Conservation (phyloP, 177 flowering plant species). For the Vitis hybrid region DNA sequence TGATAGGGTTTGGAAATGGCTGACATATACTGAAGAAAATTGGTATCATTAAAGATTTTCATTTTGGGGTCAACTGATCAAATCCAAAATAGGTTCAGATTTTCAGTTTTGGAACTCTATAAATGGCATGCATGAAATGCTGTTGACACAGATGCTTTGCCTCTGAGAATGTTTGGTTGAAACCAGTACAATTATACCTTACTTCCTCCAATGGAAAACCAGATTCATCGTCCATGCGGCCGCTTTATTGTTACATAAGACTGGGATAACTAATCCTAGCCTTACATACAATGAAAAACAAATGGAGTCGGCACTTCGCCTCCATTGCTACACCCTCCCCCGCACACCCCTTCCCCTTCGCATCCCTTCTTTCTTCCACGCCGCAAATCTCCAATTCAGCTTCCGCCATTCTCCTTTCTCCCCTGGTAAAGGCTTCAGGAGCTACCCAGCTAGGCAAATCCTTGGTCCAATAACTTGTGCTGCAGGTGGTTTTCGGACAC, state of each 20-base stretch:
- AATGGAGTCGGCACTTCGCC: constrained; percentile 9
- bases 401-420: not conserved
- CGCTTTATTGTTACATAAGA: no score
- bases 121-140: no score
- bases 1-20: no score
- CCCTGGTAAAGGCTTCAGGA: not conserved
- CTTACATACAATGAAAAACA: not conserved
- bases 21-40: no score
- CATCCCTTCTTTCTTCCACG: not conserved
- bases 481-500: not conserved
- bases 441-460: not conserved
- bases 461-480: not conserved
- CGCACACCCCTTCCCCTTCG: no score
- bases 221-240: no score
- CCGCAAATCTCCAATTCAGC: not conserved
- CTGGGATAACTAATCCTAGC: no score
- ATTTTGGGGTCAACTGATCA: no score
- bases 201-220: not conserved
- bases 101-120: no score
- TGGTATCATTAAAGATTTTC: no score
- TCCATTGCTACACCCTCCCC: not conserved
- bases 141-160: no score
- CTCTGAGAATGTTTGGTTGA: not conserved
- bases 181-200: constrained; percentile 10
- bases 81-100: not conserved